A percentile compares a stretch with the other conserved stretches of the same genome.
Conservation (phyloP, 164 flowering plant species). For the Macadamia tetraphylla region DNA sequence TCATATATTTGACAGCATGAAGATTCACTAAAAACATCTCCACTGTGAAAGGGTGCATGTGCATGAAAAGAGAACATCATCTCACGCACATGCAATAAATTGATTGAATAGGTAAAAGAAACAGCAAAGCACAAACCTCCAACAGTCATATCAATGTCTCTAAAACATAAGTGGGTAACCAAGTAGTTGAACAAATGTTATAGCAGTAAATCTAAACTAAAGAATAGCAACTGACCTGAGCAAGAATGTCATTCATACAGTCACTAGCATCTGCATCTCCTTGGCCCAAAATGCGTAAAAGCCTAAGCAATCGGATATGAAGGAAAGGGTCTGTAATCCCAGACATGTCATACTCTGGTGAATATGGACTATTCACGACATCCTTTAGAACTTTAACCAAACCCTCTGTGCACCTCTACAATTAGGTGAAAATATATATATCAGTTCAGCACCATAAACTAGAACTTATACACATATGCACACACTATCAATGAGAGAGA, state of each 20-base stretch:
- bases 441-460: too few relatives aligned
- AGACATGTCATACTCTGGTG: constrained; percentile 94
- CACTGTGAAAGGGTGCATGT: too few relatives aligned
- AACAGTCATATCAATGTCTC: neutral
- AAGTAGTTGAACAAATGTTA: constrained; percentile 2
- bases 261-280: constrained; percentile 99
- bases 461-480: too few relatives aligned
- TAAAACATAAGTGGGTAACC: neutral
- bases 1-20: too few relatives aligned
- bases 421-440: constrained; percentile 14
- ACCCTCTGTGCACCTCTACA: constrained; percentile 74
- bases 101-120: neutral
- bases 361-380: constrained; percentile 84
- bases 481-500: too few relatives aligned
- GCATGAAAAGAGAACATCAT: neutral
- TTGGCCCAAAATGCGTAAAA: constrained; percentile 74
- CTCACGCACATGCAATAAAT: neutral
- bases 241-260: constrained; percentile 95
- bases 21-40: too few relatives aligned
- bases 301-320: constrained; percentile 81
- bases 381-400: constrained; percentile 84
- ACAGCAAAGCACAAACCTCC: neutral
- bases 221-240: constrained; percentile 62
- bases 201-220: neutral
- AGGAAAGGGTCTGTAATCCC: constrained; percentile 98